Percentiles rank a stretch among this genome's conserved stretches.
Evolutionary conservation across 768 basidiomycete genomes (phyloP).

Genomic region (Leucocoprinus birnbaumii): DNA sequence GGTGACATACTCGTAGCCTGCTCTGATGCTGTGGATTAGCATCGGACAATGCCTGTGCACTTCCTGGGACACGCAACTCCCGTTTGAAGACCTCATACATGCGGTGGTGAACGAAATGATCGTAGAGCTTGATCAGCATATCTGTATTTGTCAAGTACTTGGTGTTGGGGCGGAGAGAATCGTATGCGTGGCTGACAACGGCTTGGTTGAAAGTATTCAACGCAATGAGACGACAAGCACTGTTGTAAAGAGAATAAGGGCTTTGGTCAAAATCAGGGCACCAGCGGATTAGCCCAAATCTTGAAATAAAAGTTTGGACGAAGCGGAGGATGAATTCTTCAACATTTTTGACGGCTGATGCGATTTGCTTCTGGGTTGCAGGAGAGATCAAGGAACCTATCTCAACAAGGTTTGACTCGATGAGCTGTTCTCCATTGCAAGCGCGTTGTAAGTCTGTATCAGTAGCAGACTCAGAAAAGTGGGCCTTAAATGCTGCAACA

Average conservation of each 20-base stretch:
- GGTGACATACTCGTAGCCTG: constrained; percentile 8
- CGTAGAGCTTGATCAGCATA: constrained; percentile 11
- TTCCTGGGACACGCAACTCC: constrained; percentile 11
- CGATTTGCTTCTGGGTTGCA: constrained; percentile 1
- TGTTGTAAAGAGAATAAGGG: constrained; percentile 15
- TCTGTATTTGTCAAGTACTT: background rate
- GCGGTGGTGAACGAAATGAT: constrained; percentile 15
- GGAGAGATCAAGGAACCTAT: constrained; percentile 9
- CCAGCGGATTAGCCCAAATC: constrained; percentile 9
- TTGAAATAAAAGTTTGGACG: constrained; percentile 7
- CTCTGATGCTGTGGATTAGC: constrained; percentile 6
- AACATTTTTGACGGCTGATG: constrained; percentile 1
- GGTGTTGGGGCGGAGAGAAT: background rate
- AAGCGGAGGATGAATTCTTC: constrained; percentile 15
- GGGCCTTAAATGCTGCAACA: background rate
- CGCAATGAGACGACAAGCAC: constrained; percentile 13
- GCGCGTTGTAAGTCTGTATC: background rate
- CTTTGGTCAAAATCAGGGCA: constrained; percentile 15
- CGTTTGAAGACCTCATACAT: constrained; percentile 8
- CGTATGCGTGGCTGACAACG: background rate
- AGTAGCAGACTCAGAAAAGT: background rate
- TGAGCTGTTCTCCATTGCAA: constrained; percentile 1
- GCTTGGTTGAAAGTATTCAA: constrained; percentile 8
- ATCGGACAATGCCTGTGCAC: constrained; percentile 1
- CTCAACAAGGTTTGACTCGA: constrained; percentile 4